Conservation (phyloP, 768 basidiomycete genomes). For the Hemileccinum impolitum region DNA sequence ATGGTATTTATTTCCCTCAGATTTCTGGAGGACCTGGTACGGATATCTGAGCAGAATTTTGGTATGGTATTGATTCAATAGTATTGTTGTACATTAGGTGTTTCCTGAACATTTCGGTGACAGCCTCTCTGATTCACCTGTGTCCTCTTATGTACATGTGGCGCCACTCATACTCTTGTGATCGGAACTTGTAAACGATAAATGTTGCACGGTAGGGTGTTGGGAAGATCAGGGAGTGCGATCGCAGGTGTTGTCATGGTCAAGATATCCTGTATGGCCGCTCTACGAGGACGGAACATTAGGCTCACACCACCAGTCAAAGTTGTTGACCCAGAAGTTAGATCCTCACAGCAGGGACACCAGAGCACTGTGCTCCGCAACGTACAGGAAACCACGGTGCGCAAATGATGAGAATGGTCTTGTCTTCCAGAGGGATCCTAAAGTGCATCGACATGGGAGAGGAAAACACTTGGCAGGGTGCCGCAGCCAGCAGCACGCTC, state of each 20-base stretch:
- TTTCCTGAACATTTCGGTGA: not conserved
- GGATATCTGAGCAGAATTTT: conserved; percentile 15
- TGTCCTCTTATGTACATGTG: too few relatives aligned
- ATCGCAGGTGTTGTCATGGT: not conserved
- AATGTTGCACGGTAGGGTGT: not conserved
- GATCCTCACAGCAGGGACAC: conserved; percentile 1
- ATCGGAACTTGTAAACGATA: too few relatives aligned
- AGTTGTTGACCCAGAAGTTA: not conserved
- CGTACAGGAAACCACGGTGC: conserved; percentile 7
- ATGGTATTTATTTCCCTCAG: conserved; percentile 27
- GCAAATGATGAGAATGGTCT: conserved; percentile 23
- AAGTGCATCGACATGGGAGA: conserved; percentile 23
- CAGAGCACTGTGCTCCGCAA: conserved; percentile 8
- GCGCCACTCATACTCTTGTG: too few relatives aligned
- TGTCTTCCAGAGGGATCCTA: conserved; percentile 14
- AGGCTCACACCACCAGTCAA: not conserved
- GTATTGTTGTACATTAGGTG: conserved; percentile 4
- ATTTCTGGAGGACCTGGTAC: conserved; percentile 11
- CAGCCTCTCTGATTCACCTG: too few relatives aligned
- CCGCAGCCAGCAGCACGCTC: conserved; percentile 23
- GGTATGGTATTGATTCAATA: not conserved
- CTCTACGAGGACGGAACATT: not conserved
- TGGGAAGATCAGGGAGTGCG: not conserved
- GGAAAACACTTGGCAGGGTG: conserved; percentile 20
- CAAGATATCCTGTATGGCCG: not conserved